These are phyloP conservation scores for Macrophomina tecta DNA, from an alignment of 2,329 filamentous ascomycete genomes.

Conservation along the genomic window DNA sequence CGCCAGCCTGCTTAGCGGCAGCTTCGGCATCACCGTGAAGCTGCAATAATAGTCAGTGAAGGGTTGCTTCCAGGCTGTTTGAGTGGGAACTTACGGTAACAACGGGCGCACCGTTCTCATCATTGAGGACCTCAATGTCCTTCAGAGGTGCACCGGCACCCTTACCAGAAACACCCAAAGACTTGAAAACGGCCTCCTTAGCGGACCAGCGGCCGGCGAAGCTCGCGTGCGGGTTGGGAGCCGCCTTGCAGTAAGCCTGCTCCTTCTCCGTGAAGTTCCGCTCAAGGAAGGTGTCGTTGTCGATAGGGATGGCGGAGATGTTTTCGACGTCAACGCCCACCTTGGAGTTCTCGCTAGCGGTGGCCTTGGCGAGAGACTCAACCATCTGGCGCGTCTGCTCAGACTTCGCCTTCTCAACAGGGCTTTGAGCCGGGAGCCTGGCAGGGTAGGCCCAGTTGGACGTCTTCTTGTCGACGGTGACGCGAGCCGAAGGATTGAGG, in stretches of 20 bases:
- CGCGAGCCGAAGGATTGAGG: slow-evolving; percentile 91
- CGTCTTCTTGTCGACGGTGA: slow-evolving; percentile 84
- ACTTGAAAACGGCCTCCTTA: slow-evolving; percentile 99
- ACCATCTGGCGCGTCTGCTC: slow-evolving; percentile 76
- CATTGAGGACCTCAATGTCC: slow-evolving; percentile 90
- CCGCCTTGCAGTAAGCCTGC: slow-evolving; percentile 83
- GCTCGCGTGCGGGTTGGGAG: slow-evolving; percentile 80
- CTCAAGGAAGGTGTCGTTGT: slow-evolving; percentile 91
- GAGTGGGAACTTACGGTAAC: slow-evolving; percentile 74
- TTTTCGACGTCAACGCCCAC: slow-evolving; percentile 95
- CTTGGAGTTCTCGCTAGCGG: slow-evolving; percentile 67
- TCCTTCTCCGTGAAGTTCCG: slow-evolving; percentile 91
- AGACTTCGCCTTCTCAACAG: slow-evolving; percentile 60
- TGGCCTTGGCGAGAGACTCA: slow-evolving; percentile 74
- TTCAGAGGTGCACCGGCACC: slow-evolving; percentile 88
- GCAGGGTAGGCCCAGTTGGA: slow-evolving; percentile 74
- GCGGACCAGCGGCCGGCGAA: slow-evolving; percentile 97
- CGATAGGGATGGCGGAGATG: slow-evolving; percentile 84
- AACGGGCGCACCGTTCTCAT: slow-evolving; percentile 79
- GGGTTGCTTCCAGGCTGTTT: neutral
- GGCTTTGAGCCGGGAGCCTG: slow-evolving; percentile 63
- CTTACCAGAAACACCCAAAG: slow-evolving; percentile 82
- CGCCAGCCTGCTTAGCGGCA: slow-evolving; percentile 83
- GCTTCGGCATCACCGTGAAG: slow-evolving; percentile 83
- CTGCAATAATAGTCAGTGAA: slow-evolving; percentile 53